phyloP scores from a whole-genome alignment of 352 stramenopile species.

The Phytophthora boehmeriae region DNA sequence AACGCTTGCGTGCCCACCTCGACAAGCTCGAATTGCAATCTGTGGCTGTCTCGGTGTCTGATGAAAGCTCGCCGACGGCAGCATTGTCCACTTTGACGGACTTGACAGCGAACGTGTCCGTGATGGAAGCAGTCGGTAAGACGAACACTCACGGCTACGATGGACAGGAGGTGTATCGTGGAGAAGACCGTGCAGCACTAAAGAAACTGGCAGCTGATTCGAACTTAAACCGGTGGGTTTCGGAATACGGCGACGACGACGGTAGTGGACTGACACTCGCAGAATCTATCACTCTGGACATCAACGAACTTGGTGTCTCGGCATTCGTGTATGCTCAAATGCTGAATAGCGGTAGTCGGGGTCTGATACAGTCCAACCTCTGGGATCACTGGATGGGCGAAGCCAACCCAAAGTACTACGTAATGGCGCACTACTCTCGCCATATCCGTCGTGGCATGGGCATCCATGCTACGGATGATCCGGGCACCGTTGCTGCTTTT shows the following conservation, averaged over 20 bases:
- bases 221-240: conserved; percentile 37
- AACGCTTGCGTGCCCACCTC: conserved; percentile 38
- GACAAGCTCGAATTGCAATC: conserved; percentile 27
- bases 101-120: conserved; percentile 11
- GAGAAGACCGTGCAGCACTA: conserved; percentile 31
- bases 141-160: conserved; percentile 52
- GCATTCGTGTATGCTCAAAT: conserved; percentile 54
- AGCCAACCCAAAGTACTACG: conserved; percentile 41
- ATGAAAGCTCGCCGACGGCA: conserved; percentile 44
- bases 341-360: conserved; percentile 39
- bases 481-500: conserved; percentile 39
- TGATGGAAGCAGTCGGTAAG: conserved; percentile 36
- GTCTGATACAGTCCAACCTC: conserved; percentile 32
- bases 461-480: conserved; percentile 28
- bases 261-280: conserved; percentile 36
- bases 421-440: conserved; percentile 45
- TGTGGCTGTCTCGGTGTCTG: conserved; percentile 36
- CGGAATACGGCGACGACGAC: conserved; percentile 46
- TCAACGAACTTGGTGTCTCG: conserved; percentile 45
- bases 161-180: conserved; percentile 39
- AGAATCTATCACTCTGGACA: conserved; percentile 45
- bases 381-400: conserved; percentile 17
- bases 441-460: conserved; percentile 46
- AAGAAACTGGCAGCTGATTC: conserved; percentile 24
- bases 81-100: conserved; percentile 28